phyloP scores from a whole-genome alignment of 305 asterid species.

The Fraxinus ornus region DNA sequence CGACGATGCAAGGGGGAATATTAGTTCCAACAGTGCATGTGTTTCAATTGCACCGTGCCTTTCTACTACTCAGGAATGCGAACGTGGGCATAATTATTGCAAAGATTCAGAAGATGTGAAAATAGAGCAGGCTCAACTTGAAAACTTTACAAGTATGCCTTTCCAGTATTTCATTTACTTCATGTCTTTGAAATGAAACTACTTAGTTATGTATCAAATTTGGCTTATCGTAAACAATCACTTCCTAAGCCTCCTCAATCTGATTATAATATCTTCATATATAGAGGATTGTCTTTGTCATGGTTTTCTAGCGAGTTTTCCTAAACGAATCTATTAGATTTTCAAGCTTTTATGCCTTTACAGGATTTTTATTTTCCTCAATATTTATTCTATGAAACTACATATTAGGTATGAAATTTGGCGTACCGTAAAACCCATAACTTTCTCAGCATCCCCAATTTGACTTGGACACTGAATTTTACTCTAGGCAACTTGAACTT shows the following conservation, averaged over 20 bases:
- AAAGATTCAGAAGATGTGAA: constrained; percentile 27
- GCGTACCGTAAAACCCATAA: background rate
- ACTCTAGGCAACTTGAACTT: background rate
- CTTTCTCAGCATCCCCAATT: background rate
- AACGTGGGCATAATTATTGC: constrained; percentile 6
- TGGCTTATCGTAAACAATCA: background rate
- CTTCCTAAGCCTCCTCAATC: background rate
- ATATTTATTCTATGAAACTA: background rate
- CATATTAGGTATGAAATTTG: background rate
- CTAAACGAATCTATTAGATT: background rate
- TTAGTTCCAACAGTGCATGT: constrained; percentile 24
- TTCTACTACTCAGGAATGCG: constrained; percentile 29
- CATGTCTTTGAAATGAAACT: background rate
- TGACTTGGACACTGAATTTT: background rate
- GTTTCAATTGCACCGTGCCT: constrained; percentile 23
- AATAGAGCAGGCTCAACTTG: constrained; percentile 10
- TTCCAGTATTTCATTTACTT: background rate
- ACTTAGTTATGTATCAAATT: background rate
- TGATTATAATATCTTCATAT: background rate
- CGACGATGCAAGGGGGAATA: background rate
- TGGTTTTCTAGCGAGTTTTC: background rate
- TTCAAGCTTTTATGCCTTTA: background rate
- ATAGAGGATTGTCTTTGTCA: background rate
- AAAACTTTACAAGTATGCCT: background rate
- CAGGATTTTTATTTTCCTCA: background rate